phyloP scores from a whole-genome alignment of 2,329 filamentous ascomycete species.

The Trichoderma citrinoviride region DNA sequence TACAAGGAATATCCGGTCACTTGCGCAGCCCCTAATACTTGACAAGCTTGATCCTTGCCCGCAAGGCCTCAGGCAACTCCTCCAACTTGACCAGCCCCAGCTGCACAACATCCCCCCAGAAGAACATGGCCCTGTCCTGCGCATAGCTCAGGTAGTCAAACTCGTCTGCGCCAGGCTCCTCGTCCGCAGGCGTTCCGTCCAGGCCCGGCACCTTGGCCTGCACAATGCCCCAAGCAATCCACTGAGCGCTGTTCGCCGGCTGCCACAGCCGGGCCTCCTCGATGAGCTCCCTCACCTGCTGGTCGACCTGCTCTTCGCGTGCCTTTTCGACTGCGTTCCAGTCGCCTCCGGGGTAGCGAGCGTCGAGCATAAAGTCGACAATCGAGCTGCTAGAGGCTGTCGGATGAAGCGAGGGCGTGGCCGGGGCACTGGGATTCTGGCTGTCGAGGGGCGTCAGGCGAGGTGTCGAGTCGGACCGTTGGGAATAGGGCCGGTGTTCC shows the following conservation, averaged over 20 bases:
- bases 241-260: conserved; percentile 80
- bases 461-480: conserved; percentile 51
- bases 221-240: conserved; percentile 95
- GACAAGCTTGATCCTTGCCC: conserved; percentile 65
- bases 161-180: conserved; percentile 63
- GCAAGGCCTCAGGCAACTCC: conserved; percentile 70
- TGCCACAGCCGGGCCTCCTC: conserved; percentile 84
- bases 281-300: conserved; percentile 66
- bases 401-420: conserved; percentile 38
- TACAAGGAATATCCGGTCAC: neutral
- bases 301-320: conserved; percentile 63
- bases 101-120: conserved; percentile 85
- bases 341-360: conserved; percentile 54
- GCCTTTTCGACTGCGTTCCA: conserved; percentile 54
- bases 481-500: conserved; percentile 70
- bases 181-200: conserved; percentile 45
- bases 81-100: conserved; percentile 72
- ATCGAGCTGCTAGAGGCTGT: conserved; percentile 50
- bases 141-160: conserved; percentile 94
- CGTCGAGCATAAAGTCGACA: conserved; percentile 78
- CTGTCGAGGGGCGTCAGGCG: conserved; percentile 47
- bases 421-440: conserved; percentile 30
- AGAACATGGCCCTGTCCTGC: conserved; percentile 85
- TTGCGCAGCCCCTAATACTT: conserved; percentile 50
- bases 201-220: conserved; percentile 84